A percentile compares a stretch with the other conserved stretches of the same genome.
These are phyloP conservation scores for Mangifera indica DNA, from an alignment of 345 rosid species.

Conservation along the genomic window DNA sequence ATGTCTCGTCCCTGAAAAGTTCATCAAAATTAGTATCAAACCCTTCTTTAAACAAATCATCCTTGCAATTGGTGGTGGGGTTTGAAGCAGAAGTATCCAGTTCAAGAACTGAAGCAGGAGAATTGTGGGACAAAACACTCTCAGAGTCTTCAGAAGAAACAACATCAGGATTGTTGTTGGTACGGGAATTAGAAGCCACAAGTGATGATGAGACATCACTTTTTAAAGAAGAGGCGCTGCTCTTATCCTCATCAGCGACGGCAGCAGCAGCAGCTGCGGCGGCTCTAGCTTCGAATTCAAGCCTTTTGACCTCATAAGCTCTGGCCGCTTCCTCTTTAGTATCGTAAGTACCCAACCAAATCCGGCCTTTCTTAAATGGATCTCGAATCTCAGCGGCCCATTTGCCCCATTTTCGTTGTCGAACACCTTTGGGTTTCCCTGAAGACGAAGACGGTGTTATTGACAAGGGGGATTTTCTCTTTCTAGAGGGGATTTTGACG, in stretches of 20 bases:
- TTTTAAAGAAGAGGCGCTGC: slow-evolving; percentile 15
- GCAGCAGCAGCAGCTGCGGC: slow-evolving; percentile 27
- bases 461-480: slow-evolving; percentile 19
- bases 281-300: slow-evolving; percentile 49
- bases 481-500: slow-evolving; percentile 33
- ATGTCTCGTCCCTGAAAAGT: slow-evolving; percentile 44
- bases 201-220: slow-evolving; percentile 8
- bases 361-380: slow-evolving; percentile 53
- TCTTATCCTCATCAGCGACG: slow-evolving; percentile 13
- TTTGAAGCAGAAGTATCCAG: slow-evolving; percentile 41
- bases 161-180: not conserved
- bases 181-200: slow-evolving; percentile 17
- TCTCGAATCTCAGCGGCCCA: slow-evolving; percentile 90
- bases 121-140: slow-evolving; percentile 52
- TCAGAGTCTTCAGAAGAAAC: slow-evolving; percentile 46
- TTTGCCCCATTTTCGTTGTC: slow-evolving; percentile 86
- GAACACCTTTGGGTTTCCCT: slow-evolving; percentile 55
- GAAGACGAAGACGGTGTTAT: not conserved
- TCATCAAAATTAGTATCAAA: slow-evolving; percentile 32
- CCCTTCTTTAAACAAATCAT: slow-evolving; percentile 19
- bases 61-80: slow-evolving; percentile 21
- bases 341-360: slow-evolving; percentile 79
- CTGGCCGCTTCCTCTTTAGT: slow-evolving; percentile 76
- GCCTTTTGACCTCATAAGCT: slow-evolving; percentile 64
- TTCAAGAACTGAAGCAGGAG: slow-evolving; percentile 54